phyloP scores from a whole-genome alignment of 75 land plant species.

The Adiantum capillusveneris region DNA sequence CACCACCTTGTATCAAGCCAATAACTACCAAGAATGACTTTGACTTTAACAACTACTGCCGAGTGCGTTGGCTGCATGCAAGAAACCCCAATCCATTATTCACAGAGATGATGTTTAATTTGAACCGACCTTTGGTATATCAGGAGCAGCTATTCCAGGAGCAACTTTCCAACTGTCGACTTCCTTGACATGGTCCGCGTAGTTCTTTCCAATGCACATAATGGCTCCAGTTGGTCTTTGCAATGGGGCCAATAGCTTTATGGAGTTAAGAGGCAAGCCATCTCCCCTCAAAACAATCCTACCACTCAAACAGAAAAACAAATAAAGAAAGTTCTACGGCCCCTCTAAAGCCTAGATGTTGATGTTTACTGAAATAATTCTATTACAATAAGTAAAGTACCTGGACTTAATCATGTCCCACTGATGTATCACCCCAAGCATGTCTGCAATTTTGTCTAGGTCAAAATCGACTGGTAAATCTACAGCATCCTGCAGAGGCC shows the following conservation, averaged over 20 bases:
- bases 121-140: constrained; percentile 32
- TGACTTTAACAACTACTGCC: no score
- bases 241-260: constrained; percentile 38
- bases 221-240: constrained; percentile 35
- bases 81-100: not conserved
- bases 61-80: no score
- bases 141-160: constrained; percentile 37
- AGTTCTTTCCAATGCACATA: constrained; percentile 46
- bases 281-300: constrained; percentile 7
- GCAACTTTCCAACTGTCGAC: constrained; percentile 45
- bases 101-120: not conserved
- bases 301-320: constrained; percentile 1
- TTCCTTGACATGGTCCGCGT: constrained; percentile 42
- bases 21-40: no score
- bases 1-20: no score
- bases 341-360: not conserved
- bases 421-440: constrained; percentile 25
- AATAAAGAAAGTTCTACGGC: not conserved
- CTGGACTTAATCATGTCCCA: constrained; percentile 27
- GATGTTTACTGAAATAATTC: not conserved
- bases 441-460: constrained; percentile 12
- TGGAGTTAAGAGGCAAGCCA: constrained; percentile 19
- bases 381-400: not conserved
- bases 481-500: constrained; percentile 25
- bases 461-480: constrained; percentile 2